phyloP scores from a whole-genome alignment of 257 asterid species.

The Sherardia arvensis region DNA sequence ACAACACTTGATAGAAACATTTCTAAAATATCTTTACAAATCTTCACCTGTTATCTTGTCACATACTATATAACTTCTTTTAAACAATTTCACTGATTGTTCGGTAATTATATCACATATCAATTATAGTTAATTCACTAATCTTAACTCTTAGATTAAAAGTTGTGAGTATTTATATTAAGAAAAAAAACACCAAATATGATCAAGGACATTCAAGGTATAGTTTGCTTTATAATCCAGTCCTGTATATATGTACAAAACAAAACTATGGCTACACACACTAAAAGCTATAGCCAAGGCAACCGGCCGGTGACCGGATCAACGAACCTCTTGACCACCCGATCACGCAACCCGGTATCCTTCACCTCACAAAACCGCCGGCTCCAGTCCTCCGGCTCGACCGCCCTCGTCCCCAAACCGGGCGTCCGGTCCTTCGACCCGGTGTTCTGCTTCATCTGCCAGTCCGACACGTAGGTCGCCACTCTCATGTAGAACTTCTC shows the following conservation, averaged over 20 bases:
- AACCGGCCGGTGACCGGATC: slow-evolving; percentile 35
- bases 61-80: too few species aligned
- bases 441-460: slow-evolving; percentile 52
- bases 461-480: slow-evolving; percentile 71
- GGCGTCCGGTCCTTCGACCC: slow-evolving; percentile 73
- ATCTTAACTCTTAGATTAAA: too few species aligned
- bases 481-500: slow-evolving; percentile 66
- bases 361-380: slow-evolving; percentile 51
- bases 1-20: too few species aligned
- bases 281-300: slow-evolving; percentile 44
- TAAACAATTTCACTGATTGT: too few species aligned
- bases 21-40: too few species aligned
- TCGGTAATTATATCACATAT: too few species aligned
- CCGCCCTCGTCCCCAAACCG: slow-evolving; percentile 61
- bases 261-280: neutral
- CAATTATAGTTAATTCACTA: too few species aligned
- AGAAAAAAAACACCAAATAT: too few species aligned
- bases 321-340: slow-evolving; percentile 23
- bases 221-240: neutral
- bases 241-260: neutral
- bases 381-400: slow-evolving; percentile 64
- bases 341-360: slow-evolving; percentile 46
- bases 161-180: too few species aligned
- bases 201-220: too few species aligned
- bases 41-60: too few species aligned